phyloP scores from a whole-genome alignment of 768 basidiomycete genomes.

The Flagelloscypha sp. region DNA sequence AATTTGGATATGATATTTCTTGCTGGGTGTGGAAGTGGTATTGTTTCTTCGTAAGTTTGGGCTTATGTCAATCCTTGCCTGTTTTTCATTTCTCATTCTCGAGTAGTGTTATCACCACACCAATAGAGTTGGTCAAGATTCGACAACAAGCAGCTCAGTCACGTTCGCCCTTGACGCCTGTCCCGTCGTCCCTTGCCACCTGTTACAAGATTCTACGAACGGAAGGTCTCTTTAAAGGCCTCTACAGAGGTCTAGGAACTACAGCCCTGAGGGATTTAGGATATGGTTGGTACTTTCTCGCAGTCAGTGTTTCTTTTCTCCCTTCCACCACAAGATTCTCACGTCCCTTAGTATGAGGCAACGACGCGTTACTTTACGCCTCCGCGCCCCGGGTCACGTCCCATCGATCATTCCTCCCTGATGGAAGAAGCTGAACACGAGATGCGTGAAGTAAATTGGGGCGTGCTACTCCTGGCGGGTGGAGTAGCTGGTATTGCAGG shows the following conservation, averaged over 20 bases:
- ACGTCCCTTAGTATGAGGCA: slow-evolving; percentile 47
- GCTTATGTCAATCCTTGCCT: slow-evolving; percentile 5
- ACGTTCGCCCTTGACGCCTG: slow-evolving; percentile 11
- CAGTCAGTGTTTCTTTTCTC: slow-evolving; percentile 35
- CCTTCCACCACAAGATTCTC: slow-evolving; percentile 5
- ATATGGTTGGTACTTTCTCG: slow-evolving; percentile 80
- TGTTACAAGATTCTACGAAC: too few species aligned
- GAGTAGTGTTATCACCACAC: slow-evolving; percentile 63
- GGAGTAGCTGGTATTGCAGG: slow-evolving; percentile 70
- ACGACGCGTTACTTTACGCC: slow-evolving; percentile 43
- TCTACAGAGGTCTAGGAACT: slow-evolving; percentile 70
- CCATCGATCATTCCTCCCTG: slow-evolving; percentile 28
- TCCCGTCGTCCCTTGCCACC: too few species aligned
- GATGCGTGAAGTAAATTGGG: slow-evolving; percentile 34
- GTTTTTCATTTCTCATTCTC: slow-evolving; percentile 1
- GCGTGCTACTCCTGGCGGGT: slow-evolving; percentile 61
- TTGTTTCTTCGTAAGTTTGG: slow-evolving; percentile 71
- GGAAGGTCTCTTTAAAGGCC: slow-evolving; percentile 49
- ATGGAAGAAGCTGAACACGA: slow-evolving; percentile 32
- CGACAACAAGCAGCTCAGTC: slow-evolving; percentile 55
- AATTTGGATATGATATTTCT: slow-evolving; percentile 64
- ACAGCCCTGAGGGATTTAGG: slow-evolving; percentile 74
- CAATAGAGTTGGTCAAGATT: slow-evolving; percentile 85
- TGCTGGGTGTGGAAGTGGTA: slow-evolving; percentile 75
- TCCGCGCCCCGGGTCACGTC: slow-evolving; percentile 10